Percentiles rank a stretch among this genome's conserved stretches.
These are phyloP conservation scores for Ampelocalamus luodianensis DNA, from an alignment of 176 grass and related monocot genomes.

Conservation along the genomic window DNA sequence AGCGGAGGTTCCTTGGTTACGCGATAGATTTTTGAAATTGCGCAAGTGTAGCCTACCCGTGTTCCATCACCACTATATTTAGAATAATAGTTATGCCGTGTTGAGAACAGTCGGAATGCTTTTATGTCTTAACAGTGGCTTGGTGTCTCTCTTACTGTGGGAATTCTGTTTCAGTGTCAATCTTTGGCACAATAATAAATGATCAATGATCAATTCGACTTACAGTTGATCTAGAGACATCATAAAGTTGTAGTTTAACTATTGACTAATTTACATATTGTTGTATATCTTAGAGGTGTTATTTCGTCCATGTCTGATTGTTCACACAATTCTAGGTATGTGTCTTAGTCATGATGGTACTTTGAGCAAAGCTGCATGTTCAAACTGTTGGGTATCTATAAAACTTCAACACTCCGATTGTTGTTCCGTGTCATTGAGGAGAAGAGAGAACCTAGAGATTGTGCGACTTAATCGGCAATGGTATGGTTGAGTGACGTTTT, in stretches of 20 bases:
- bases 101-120: neutral
- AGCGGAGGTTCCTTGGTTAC: too few relatives aligned
- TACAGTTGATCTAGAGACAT: neutral
- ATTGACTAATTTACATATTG: neutral
- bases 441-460: neutral
- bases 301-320: neutral
- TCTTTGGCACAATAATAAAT: neutral
- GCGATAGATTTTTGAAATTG: too few relatives aligned
- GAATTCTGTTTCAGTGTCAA: neutral
- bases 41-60: too few relatives aligned
- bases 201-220: neutral
- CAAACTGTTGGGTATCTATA: neutral
- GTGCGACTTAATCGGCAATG: too few relatives aligned
- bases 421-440: neutral
- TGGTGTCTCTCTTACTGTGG: neutral
- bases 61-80: too few relatives aligned
- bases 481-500: neutral
- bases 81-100: neutral
- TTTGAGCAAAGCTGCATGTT: neutral
- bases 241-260: neutral
- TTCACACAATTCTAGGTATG: too few relatives aligned
- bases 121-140: neutral
- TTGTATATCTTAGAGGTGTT: neutral
- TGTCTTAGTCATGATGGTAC: neutral
- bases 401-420: neutral